These are phyloP conservation scores for Leccinum ambiguum DNA, from an alignment of 1,284 basidiomycete species.

Conservation along the genomic window DNA sequence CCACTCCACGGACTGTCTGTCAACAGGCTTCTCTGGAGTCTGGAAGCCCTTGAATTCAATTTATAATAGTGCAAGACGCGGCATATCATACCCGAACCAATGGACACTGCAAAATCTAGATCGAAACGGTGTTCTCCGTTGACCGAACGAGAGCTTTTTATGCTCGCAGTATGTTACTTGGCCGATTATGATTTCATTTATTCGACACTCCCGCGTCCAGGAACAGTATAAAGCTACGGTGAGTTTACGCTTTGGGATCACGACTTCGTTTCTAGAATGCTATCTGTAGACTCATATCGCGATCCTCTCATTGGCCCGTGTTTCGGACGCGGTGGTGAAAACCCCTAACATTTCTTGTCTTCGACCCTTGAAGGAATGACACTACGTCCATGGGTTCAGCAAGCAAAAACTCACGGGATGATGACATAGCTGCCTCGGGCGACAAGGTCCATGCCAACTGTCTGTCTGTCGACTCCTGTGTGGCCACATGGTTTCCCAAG, in stretches of 20 bases:
- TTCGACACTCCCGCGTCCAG: conserved; percentile 12
- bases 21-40: conserved; percentile 3
- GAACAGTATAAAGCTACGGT: conserved; percentile 16
- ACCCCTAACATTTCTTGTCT: conserved; percentile 10
- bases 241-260: conserved; percentile 8
- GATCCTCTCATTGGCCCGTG: conserved; percentile 17
- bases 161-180: background rate
- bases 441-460: too few relatives aligned
- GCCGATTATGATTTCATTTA: conserved; percentile 13
- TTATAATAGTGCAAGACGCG: background rate
- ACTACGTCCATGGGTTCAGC: background rate
- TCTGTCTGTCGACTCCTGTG: conserved; percentile 13
- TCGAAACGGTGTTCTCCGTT: conserved; percentile 4
- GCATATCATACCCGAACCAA: conserved; percentile 5
- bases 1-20: conserved; percentile 18
- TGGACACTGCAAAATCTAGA: conserved; percentile 1
- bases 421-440: conserved; percentile 6
- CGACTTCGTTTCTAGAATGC: conserved; percentile 17
- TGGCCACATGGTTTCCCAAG: conserved; percentile 14
- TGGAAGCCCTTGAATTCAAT: background rate
- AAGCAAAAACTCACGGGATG: conserved; percentile 11
- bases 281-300: conserved; percentile 21
- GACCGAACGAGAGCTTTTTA: conserved; percentile 5
- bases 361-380: conserved; percentile 10
- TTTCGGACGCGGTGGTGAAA: conserved; percentile 17